Evolutionary conservation across 768 basidiomycete genomes (phyloP).

Genomic region (Exsudoporus frostii): DNA sequence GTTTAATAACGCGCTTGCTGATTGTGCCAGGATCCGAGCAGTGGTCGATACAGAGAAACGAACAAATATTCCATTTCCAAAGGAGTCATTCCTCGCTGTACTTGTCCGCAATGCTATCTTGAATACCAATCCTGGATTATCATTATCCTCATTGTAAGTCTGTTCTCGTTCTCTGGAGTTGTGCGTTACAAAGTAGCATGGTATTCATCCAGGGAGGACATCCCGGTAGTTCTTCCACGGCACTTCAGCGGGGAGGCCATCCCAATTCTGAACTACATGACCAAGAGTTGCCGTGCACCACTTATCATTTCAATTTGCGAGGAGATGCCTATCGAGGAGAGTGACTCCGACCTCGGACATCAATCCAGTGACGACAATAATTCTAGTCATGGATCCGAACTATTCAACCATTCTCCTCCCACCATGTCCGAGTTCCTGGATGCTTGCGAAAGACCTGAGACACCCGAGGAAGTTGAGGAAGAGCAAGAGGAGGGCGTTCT

Average conservation of each 20-base stretch:
- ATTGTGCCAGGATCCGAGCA: conserved; percentile 6
- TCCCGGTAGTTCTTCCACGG: conserved; percentile 4
- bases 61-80: background rate
- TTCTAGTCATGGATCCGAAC: background rate
- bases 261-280: conserved; percentile 3
- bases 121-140: background rate
- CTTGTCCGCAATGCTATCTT: conserved; percentile 3
- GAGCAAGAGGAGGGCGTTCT: background rate
- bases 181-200: background rate
- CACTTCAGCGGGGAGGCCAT: conserved; percentile 4
- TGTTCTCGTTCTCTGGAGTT: too few species aligned
- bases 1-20: background rate
- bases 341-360: background rate
- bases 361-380: background rate
- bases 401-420: background rate
- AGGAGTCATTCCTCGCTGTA: conserved; percentile 7
- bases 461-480: background rate
- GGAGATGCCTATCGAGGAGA: background rate
- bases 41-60: background rate
- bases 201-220: background rate
- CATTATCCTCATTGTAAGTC: background rate
- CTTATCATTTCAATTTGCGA: conserved; percentile 1
- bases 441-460: background rate
- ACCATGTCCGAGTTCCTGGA: conserved; percentile 6
- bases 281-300: background rate